Conservation (phyloP, 2,329 filamentous ascomycete genomes). For the Hypoxylon sp. region DNA sequence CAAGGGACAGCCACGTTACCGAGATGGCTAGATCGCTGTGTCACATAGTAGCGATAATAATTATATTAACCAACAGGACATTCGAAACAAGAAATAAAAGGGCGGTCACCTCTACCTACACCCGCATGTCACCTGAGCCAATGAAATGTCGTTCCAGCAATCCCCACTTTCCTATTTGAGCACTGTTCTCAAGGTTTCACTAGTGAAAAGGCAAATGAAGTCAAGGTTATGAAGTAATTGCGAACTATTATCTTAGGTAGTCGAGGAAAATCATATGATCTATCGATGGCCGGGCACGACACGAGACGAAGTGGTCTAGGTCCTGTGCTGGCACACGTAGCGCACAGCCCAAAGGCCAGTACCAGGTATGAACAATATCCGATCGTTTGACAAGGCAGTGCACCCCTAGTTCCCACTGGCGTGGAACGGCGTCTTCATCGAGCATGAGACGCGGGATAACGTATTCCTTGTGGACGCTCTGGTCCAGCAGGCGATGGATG, state of each 20-base stretch:
- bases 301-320: background rate
- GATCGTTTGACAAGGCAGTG: background rate
- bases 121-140: conserved; percentile 4
- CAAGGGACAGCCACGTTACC: too few relatives aligned
- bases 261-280: background rate
- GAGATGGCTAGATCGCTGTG: too few relatives aligned
- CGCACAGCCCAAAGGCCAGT: background rate
- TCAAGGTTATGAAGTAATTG: background rate
- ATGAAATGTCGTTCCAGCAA: background rate
- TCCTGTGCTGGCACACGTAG: background rate
- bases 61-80: too few relatives aligned
- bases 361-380: background rate
- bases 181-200: background rate
- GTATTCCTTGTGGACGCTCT: background rate
- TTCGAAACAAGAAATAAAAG: too few relatives aligned
- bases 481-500: background rate
- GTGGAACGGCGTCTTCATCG: background rate
- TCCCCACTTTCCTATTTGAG: conserved; percentile 29
- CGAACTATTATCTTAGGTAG: too few relatives aligned
- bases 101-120: too few relatives aligned
- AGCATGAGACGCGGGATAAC: background rate
- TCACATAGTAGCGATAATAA: too few relatives aligned
- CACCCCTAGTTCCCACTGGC: background rate
- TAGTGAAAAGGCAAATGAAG: background rate
- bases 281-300: background rate